Conservation (phyloP, 2,329 filamentous ascomycete genomes). For the Purpureocillium lavendulum region DNA sequence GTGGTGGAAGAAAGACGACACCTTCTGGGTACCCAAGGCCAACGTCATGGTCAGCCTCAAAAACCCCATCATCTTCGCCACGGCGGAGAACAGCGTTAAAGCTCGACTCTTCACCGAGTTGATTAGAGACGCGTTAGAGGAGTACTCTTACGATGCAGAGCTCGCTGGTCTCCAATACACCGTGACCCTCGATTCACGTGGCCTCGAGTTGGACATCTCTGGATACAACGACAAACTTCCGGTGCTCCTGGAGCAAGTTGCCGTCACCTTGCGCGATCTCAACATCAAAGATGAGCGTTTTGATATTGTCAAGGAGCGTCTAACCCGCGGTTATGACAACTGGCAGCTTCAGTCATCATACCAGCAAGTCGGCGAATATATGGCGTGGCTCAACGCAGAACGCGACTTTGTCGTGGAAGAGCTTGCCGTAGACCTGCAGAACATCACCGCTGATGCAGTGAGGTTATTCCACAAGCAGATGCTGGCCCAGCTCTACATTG, state of each 20-base stretch:
- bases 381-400: constrained; percentile 70
- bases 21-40: constrained; percentile 95
- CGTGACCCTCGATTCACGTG: constrained; percentile 62
- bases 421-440: constrained; percentile 65
- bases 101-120: constrained; percentile 75
- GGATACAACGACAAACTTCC: constrained; percentile 97
- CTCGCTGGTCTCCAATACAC: constrained; percentile 81
- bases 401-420: constrained; percentile 74
- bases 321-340: constrained; percentile 71
- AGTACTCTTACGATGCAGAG: constrained; percentile 94
- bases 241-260: constrained; percentile 82
- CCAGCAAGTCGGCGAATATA: constrained; percentile 77
- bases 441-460: constrained; percentile 66
- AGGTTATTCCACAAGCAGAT: constrained; percentile 72
- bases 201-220: constrained; percentile 68
- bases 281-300: constrained; percentile 83
- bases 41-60: constrained; percentile 74
- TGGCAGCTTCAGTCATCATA: constrained; percentile 85
- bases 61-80: constrained; percentile 71
- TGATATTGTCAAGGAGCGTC: constrained; percentile 79
- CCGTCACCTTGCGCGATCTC: constrained; percentile 75
- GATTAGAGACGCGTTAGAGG: constrained; percentile 79
- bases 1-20: constrained; percentile 99
- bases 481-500: constrained; percentile 76
- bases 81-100: constrained; percentile 71